Conservation (phyloP, 805 yeast species). For the Kuraishia hungarica region DNA sequence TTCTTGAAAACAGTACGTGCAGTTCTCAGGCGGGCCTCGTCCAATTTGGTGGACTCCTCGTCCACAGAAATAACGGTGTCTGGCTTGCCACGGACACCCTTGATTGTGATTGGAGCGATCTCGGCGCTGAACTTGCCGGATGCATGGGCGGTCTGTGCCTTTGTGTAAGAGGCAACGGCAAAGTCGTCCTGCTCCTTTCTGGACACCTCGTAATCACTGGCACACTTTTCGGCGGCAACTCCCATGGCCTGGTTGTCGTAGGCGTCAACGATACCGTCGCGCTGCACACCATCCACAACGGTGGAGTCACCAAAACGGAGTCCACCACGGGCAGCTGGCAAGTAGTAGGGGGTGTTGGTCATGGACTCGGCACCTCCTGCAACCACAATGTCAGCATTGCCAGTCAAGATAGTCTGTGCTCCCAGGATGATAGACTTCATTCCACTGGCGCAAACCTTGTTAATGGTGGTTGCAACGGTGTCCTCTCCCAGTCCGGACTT, state of each 20-base stretch:
- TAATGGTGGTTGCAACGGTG: conserved; percentile 82
- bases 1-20: conserved; percentile 94
- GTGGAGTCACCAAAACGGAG: conserved; percentile 80
- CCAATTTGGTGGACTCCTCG: conserved; percentile 75
- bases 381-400: conserved; percentile 85
- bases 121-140: conserved; percentile 78
- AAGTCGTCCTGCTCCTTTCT: conserved; percentile 87
- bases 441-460: conserved; percentile 97
- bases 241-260: conserved; percentile 91
- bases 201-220: conserved; percentile 64
- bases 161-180: conserved; percentile 78
- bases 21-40: conserved; percentile 64
- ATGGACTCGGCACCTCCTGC: conserved; percentile 98
- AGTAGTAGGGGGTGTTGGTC: conserved; percentile 92
- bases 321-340: conserved; percentile 80
- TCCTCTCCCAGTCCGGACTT: conserved; percentile 78
- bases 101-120: conserved; percentile 80
- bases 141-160: conserved; percentile 74
- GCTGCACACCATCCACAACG: conserved; percentile 81
- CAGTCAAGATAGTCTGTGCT: conserved; percentile 83
- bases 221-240: conserved; percentile 95
- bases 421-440: conserved; percentile 86
- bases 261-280: conserved; percentile 92
- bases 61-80: conserved; percentile 64
- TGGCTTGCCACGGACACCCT: conserved; percentile 89